These are phyloP conservation scores for Microdochium trichocladiopsis DNA, from an alignment of 2,329 filamentous ascomycete species.

Conservation along the genomic window DNA sequence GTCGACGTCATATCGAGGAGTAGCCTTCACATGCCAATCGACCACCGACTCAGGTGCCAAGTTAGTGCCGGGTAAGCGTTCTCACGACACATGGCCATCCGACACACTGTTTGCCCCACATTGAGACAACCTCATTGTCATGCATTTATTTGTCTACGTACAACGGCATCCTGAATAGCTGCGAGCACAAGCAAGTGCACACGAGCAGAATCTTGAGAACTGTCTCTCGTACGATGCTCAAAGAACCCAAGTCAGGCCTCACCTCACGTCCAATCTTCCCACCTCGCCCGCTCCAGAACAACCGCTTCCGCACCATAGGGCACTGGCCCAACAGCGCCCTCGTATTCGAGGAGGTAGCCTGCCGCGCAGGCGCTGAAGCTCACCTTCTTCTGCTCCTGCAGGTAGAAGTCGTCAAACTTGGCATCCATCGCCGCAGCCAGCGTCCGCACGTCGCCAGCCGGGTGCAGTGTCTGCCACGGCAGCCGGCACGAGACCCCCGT, in stretches of 20 bases:
- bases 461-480: background rate
- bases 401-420: background rate
- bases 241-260: too few species aligned
- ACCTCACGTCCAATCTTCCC: conserved; percentile 13
- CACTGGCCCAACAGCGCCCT: conserved; percentile 11
- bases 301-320: conserved; percentile 1
- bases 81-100: too few species aligned
- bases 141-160: too few species aligned
- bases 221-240: too few species aligned
- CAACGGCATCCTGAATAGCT: too few species aligned
- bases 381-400: background rate
- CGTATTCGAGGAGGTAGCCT: conserved; percentile 13
- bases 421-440: background rate
- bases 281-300: conserved; percentile 9
- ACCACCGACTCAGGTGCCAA: too few species aligned
- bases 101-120: too few species aligned
- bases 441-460: background rate
- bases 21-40: background rate
- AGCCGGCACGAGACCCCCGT: background rate
- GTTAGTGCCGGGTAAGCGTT: background rate
- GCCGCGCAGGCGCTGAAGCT: conserved; percentile 3
- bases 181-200: too few species aligned
- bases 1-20: background rate
- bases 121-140: too few species aligned
- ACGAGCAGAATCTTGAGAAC: too few species aligned